phyloP scores from a whole-genome alignment of 2,329 filamentous ascomycete genomes.

The Fusarium proliferatum region DNA sequence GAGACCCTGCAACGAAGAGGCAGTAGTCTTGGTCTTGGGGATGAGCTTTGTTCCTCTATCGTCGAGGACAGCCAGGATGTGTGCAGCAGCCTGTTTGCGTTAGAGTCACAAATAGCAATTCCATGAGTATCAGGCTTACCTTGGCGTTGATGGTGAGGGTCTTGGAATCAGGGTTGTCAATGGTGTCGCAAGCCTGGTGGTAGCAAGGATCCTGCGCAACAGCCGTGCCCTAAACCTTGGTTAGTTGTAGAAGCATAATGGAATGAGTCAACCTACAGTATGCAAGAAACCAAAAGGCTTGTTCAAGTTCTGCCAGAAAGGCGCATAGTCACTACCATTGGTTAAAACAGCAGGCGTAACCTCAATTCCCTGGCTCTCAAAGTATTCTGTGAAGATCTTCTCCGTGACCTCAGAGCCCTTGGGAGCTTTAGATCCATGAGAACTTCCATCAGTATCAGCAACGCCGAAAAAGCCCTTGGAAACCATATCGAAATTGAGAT shows the following conservation, averaged over 20 bases:
- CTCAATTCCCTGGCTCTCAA: slow-evolving; percentile 48
- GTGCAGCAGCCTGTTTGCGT: slow-evolving; percentile 56
- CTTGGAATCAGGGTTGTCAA: slow-evolving; percentile 51
- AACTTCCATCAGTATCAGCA: slow-evolving; percentile 41
- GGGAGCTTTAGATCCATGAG: slow-evolving; percentile 43
- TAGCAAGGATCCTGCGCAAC: slow-evolving; percentile 43
- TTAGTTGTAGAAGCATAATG: accelerated
- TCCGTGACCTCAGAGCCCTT: slow-evolving; percentile 43
- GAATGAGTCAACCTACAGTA: background rate
- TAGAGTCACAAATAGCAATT: accelerated
- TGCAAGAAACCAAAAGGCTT: slow-evolving; percentile 40
- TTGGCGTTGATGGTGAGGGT: slow-evolving; percentile 44
- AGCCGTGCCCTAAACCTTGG: background rate
- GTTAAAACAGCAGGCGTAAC: slow-evolving; percentile 36
- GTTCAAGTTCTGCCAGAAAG: slow-evolving; percentile 45
- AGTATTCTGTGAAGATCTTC: slow-evolving; percentile 42
- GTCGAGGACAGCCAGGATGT: slow-evolving; percentile 50
- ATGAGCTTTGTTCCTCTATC: slow-evolving; percentile 41
- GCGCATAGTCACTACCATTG: slow-evolving; percentile 51
- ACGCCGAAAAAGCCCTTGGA: slow-evolving; percentile 40
- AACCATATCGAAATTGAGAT: slow-evolving; percentile 42
- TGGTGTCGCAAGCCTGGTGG: slow-evolving; percentile 51
- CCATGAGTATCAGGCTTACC: slow-evolving; percentile 15
- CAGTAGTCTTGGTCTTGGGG: slow-evolving; percentile 40
- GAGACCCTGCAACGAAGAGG: slow-evolving; percentile 16